A percentile compares a stretch with the other conserved stretches of the same genome.
Conservation (phyloP, 371 early-diverging fungal species). For the Sporodiniella umbellata region DNA sequence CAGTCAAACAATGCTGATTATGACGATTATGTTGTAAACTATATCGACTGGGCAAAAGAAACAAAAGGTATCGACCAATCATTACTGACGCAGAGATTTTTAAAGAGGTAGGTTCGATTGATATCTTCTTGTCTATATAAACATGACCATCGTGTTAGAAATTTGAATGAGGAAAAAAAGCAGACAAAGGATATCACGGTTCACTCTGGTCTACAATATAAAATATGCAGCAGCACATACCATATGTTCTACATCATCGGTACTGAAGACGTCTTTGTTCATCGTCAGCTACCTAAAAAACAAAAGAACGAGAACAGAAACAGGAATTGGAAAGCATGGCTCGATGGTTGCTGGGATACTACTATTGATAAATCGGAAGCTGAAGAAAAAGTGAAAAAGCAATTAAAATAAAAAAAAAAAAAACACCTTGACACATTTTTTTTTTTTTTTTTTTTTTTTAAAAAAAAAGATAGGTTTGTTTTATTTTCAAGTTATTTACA, state of each 20-base stretch:
- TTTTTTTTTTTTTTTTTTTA: constrained; percentile 2
- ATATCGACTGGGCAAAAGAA: constrained; percentile 64
- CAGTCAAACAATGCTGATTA: constrained; percentile 75
- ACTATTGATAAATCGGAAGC: constrained; percentile 4
- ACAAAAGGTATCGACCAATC: constrained; percentile 61
- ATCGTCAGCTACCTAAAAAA: constrained; percentile 1
- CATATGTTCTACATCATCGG: constrained; percentile 51
- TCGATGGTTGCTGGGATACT: constrained; percentile 8
- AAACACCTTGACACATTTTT: no score
- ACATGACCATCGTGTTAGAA: constrained; percentile 7
- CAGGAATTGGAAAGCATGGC: constrained; percentile 9
- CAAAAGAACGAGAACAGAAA: background rate
- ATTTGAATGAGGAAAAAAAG: constrained; percentile 12
- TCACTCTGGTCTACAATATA: constrained; percentile 41
- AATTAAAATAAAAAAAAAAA: constrained; percentile 10
- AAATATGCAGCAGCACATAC: constrained; percentile 42
- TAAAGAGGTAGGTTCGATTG: constrained; percentile 9
- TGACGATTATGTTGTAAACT: constrained; percentile 86
- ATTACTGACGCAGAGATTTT: constrained; percentile 49
- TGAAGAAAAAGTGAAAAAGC: constrained; percentile 3
- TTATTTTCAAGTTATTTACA: constrained; percentile 48
- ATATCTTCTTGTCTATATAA: background rate
- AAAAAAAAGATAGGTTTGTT: no score
- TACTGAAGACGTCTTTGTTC: constrained; percentile 40
- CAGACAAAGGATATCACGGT: constrained; percentile 25